phyloP scores from a whole-genome alignment of 1,284 basidiomycete species.

The Kwoniella shivajii region DNA sequence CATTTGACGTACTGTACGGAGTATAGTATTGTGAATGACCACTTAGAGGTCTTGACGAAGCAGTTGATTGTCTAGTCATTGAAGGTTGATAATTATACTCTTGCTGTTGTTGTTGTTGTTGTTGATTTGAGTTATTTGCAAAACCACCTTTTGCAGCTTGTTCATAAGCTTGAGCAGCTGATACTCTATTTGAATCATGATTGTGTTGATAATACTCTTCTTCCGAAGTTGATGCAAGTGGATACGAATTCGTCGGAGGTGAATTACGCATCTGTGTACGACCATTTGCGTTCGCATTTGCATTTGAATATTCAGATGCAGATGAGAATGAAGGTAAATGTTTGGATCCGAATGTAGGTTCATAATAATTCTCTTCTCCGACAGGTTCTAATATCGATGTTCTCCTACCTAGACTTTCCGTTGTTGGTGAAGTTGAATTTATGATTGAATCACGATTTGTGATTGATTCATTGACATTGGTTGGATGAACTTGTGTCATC shows the following conservation, averaged over 20 bases:
- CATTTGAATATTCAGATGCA: too few species aligned
- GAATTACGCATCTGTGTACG: not conserved
- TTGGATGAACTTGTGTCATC: slow-evolving; percentile 28
- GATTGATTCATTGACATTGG: not conserved
- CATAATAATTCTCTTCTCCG: slow-evolving; percentile 21
- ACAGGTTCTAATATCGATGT: slow-evolving; percentile 41
- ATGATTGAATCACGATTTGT: not conserved
- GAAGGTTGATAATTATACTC: not conserved
- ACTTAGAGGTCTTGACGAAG: slow-evolving; percentile 11
- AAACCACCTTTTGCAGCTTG: slow-evolving; percentile 22
- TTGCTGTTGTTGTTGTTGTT: slow-evolving; percentile 1
- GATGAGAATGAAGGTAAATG: slow-evolving; percentile 10
- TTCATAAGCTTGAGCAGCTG: slow-evolving; percentile 21
- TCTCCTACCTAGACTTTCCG: slow-evolving; percentile 12
- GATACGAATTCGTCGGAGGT: not conserved
- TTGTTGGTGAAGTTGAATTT: not conserved
- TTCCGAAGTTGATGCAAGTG: not conserved
- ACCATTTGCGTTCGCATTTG: too few species aligned
- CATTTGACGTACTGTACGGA: not conserved
- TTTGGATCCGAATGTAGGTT: slow-evolving; percentile 15
- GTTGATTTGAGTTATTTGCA: not conserved
- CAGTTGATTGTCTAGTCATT: slow-evolving; percentile 9
- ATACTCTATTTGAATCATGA: not conserved
- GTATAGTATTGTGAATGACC: slow-evolving; percentile 22
- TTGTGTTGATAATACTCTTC: not conserved